Conservation (phyloP, 1,139 yeast genomes). For the Yamadazyma aaseri region DNA sequence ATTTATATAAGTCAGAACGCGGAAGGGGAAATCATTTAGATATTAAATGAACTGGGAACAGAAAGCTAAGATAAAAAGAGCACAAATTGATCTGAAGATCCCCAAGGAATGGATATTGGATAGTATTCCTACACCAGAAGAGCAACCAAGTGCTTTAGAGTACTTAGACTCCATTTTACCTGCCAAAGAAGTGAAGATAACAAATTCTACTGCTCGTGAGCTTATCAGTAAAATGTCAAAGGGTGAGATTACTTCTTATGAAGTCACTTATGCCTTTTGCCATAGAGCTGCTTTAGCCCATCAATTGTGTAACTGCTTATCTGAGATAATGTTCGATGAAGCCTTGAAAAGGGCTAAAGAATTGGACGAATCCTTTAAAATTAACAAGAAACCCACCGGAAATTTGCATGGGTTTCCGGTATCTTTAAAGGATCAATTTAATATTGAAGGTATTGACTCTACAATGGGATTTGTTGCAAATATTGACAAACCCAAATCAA, state of each 20-base stretch:
- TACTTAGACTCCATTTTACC: slow-evolving; percentile 30
- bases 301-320: slow-evolving; percentile 36
- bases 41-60: slow-evolving; percentile 8
- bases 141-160: slow-evolving; percentile 28
- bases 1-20: neutral
- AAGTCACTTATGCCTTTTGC: slow-evolving; percentile 14
- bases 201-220: slow-evolving; percentile 17
- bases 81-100: slow-evolving; percentile 12
- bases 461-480: slow-evolving; percentile 44
- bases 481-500: slow-evolving; percentile 18
- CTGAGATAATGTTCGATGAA: slow-evolving; percentile 33
- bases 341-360: slow-evolving; percentile 26
- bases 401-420: slow-evolving; percentile 38
- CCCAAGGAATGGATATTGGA: slow-evolving; percentile 22
- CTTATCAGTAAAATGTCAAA: slow-evolving; percentile 5
- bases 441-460: slow-evolving; percentile 43
- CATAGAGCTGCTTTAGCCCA: slow-evolving; percentile 42
- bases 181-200: slow-evolving; percentile 29
- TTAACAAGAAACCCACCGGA: slow-evolving; percentile 23
- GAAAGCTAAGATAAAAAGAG: slow-evolving; percentile 6
- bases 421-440: slow-evolving; percentile 30
- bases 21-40: neutral
- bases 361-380: slow-evolving; percentile 23
- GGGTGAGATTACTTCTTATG: slow-evolving; percentile 12
- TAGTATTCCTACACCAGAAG: slow-evolving; percentile 11